A percentile compares a stretch with the other conserved stretches of the same genome.
Conservation (phyloP, 1,284 basidiomycete species). For the Ustilago hordei region DNA sequence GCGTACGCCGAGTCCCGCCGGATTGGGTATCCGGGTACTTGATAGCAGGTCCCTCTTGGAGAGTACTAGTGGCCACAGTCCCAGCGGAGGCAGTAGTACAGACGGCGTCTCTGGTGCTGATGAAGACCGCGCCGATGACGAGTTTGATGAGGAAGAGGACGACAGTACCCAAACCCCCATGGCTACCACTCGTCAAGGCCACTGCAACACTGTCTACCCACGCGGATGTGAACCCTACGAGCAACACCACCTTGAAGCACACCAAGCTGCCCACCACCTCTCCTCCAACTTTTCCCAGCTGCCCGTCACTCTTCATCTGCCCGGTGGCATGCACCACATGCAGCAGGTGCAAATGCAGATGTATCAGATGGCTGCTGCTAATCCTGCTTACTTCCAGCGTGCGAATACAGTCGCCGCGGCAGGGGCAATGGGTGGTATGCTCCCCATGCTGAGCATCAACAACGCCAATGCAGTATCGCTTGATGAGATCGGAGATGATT, state of each 20-base stretch:
- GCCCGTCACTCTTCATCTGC: constrained; percentile 34
- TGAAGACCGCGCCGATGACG: constrained; percentile 25
- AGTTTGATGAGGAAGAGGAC: constrained; percentile 20
- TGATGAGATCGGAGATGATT: constrained; percentile 59
- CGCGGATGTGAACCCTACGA: constrained; percentile 44
- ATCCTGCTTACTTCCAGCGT: constrained; percentile 16
- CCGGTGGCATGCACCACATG: constrained; percentile 31
- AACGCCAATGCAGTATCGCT: constrained; percentile 52
- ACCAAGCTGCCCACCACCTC: constrained; percentile 15
- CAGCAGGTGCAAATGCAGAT: constrained; percentile 45
- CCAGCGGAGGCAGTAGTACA: constrained; percentile 29
- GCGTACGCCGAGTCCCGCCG: constrained; percentile 43
- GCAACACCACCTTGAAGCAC: constrained; percentile 32
- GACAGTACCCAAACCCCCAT: constrained; percentile 34
- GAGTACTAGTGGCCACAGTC: constrained; percentile 18
- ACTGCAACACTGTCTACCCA: constrained; percentile 11
- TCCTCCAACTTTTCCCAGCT: constrained; percentile 20
- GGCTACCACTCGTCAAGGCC: constrained; percentile 6
- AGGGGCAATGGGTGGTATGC: constrained; percentile 5
- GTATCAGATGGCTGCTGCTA: constrained; percentile 28
- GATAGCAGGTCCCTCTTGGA: constrained; percentile 21
- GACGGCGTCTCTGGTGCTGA: constrained; percentile 27
- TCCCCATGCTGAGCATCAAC: constrained; percentile 45
- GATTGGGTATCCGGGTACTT: constrained; percentile 60
- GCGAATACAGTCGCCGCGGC: neutral